phyloP scores from a whole-genome alignment of 129 eudicot genomes.

The Tagetes patula region DNA sequence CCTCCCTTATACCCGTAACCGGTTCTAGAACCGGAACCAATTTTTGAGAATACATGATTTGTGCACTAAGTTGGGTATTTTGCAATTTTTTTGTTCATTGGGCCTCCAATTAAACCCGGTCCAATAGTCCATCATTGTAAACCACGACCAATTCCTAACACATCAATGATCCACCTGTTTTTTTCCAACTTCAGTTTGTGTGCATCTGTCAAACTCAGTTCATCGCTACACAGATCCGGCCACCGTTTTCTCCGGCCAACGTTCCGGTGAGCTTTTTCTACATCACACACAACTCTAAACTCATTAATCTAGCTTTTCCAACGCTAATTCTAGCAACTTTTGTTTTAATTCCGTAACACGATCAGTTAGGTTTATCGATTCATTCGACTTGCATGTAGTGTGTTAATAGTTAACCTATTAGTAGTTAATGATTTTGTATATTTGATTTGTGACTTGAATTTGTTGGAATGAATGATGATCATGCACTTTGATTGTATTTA shows the following conservation, averaged over 20 bases:
- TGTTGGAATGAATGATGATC: conserved; percentile 10
- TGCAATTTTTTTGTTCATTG: neutral
- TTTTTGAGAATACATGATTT: too few relatives aligned
- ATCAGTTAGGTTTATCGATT: conserved; percentile 10
- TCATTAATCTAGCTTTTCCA: conserved; percentile 13
- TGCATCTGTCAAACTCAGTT: conserved; percentile 21
- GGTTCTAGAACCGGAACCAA: too few relatives aligned
- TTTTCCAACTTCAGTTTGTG: neutral
- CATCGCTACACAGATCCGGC: conserved; percentile 33
- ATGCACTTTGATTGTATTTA: neutral
- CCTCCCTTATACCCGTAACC: too few relatives aligned
- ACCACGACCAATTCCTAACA: neutral
- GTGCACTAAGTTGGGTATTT: too few relatives aligned
- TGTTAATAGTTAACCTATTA: conserved; percentile 9
- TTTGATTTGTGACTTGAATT: neutral
- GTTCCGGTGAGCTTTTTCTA: conserved; percentile 24
- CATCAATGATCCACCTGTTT: neutral
- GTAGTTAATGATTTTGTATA: neutral
- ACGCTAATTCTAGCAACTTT: conserved; percentile 1
- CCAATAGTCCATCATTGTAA: neutral
- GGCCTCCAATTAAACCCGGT: neutral
- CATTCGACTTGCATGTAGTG: conserved; percentile 12
- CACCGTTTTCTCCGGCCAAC: conserved; percentile 23
- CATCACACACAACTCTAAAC: neutral
- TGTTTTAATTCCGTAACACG: neutral